phyloP scores from a whole-genome alignment of 305 asterid genomes.

The Fraxinus paxiana region DNA sequence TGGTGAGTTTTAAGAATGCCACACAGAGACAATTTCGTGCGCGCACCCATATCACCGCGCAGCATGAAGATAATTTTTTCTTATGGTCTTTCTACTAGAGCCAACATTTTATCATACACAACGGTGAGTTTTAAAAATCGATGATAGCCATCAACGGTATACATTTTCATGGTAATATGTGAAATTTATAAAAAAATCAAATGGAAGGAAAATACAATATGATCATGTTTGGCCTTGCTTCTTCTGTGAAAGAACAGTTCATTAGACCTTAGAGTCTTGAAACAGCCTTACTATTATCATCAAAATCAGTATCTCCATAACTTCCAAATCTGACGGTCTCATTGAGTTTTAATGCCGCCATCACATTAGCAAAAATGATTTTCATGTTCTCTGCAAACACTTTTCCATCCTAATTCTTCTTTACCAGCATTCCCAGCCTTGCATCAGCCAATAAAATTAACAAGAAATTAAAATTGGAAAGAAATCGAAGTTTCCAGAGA shows the following conservation, averaged over 20 bases:
- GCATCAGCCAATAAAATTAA: conserved; percentile 24
- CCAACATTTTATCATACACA: too few relatives aligned
- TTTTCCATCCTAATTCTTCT: conserved; percentile 31
- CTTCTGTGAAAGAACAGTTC: too few relatives aligned
- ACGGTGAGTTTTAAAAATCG: too few relatives aligned
- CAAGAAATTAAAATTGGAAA: not conserved
- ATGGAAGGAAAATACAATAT: not conserved
- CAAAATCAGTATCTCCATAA: conserved; percentile 22
- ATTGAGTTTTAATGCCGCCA: conserved; percentile 24
- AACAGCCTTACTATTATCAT: too few relatives aligned
- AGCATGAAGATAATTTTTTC: too few relatives aligned
- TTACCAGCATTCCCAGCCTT: conserved; percentile 32
- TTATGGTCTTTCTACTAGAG: too few relatives aligned
- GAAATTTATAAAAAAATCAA: not conserved
- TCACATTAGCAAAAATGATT: conserved; percentile 23
- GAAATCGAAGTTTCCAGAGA: not conserved
- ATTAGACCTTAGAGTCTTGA: too few relatives aligned
- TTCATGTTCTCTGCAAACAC: conserved; percentile 28
- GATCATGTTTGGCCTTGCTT: too few relatives aligned
- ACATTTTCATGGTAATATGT: not conserved
- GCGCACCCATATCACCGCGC: too few relatives aligned
- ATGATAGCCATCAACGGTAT: too few relatives aligned
- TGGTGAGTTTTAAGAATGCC: too few relatives aligned
- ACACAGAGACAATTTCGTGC: too few relatives aligned
- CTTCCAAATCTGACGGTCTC: conserved; percentile 20